phyloP scores from a whole-genome alignment of 2,329 filamentous ascomycete species.

The Ophiocordyceps camponoti-rufipedis region DNA sequence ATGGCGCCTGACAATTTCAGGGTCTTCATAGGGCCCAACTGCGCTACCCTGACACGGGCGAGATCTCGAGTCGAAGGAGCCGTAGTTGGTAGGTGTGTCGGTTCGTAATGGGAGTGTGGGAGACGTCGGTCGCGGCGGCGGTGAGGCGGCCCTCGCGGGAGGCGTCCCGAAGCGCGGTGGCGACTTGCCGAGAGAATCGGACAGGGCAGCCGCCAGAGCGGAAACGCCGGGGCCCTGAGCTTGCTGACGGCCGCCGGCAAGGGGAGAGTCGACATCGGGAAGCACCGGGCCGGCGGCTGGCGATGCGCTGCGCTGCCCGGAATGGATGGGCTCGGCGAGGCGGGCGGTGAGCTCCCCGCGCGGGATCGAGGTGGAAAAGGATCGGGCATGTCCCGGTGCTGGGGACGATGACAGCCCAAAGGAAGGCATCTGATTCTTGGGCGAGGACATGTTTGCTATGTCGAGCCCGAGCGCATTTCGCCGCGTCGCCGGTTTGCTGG shows the following conservation, averaged over 20 bases:
- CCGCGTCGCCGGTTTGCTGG: not conserved
- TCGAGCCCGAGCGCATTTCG: not conserved
- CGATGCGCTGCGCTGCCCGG: slow-evolving; percentile 15
- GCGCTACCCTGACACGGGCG: slow-evolving; percentile 25
- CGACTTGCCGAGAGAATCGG: slow-evolving; percentile 51
- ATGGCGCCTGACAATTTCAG: slow-evolving; percentile 81
- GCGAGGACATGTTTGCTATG: slow-evolving; percentile 16
- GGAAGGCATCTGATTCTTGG: slow-evolving; percentile 19
- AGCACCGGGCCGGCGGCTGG: slow-evolving; percentile 10
- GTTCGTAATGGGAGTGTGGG: slow-evolving; percentile 14
- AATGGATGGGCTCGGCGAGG: slow-evolving; percentile 37
- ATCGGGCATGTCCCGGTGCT: slow-evolving; percentile 24
- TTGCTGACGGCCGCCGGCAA: slow-evolving; percentile 46
- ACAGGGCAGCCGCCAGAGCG: slow-evolving; percentile 73
- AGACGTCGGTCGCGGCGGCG: slow-evolving; percentile 22
- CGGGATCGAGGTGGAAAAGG: slow-evolving; percentile 31
- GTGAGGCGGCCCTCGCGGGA: slow-evolving; percentile 39
- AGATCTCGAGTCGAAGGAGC: slow-evolving; percentile 61
- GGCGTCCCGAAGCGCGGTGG: slow-evolving; percentile 54
- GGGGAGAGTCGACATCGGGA: slow-evolving; percentile 34
- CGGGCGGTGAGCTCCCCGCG: slow-evolving; percentile 43
- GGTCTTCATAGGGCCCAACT: slow-evolving; percentile 58
- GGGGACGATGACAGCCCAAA: slow-evolving; percentile 26
- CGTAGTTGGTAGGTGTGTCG: slow-evolving; percentile 56
- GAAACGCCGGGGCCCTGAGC: slow-evolving; percentile 66